Evolutionary conservation across 2,329 filamentous ascomycete species (phyloP).

Genomic region (Berkeleyomyces basicola): DNA sequence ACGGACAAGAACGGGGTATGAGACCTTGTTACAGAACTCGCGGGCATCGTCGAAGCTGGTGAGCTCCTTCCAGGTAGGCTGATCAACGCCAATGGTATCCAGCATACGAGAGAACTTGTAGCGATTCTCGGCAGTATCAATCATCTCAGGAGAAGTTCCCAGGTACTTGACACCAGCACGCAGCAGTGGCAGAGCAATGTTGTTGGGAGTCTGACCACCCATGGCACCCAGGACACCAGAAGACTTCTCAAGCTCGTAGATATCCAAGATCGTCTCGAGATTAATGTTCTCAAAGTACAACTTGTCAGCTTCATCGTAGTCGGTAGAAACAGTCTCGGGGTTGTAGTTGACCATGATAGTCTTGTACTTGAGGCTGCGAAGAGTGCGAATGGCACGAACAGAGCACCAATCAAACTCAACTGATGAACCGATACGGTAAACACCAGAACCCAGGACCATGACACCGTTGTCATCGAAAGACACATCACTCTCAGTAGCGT

Average conservation of each 20-base stretch:
- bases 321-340: conserved; percentile 75
- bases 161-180: conserved; percentile 82
- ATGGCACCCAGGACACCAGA: conserved; percentile 83
- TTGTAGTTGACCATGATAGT: conserved; percentile 96
- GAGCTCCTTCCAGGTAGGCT: conserved; percentile 94
- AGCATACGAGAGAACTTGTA: conserved; percentile 99
- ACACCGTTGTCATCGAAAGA: conserved; percentile 76
- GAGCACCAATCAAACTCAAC: conserved; percentile 99
- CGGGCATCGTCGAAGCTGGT: conserved; percentile 86
- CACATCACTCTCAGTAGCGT: conserved; percentile 72
- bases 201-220: conserved; percentile 96
- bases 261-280: conserved; percentile 77
- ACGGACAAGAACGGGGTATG: conserved; percentile 85
- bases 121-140: conserved; percentile 89
- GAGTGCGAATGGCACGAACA: conserved; percentile 78
- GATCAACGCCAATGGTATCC: conserved; percentile 84
- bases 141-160: conserved; percentile 96
- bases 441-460: conserved; percentile 91
- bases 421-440: conserved; percentile 92
- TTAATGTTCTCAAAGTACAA: conserved; percentile 96
- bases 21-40: conserved; percentile 72
- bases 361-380: conserved; percentile 71
- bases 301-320: conserved; percentile 87
- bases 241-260: conserved; percentile 74
- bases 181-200: conserved; percentile 81